Evolutionary conservation across 2,329 filamentous ascomycete genomes (phyloP), one percentile per base, ranked within the genome.

Genomic region (Trichoderma oligosporum): DNA sequence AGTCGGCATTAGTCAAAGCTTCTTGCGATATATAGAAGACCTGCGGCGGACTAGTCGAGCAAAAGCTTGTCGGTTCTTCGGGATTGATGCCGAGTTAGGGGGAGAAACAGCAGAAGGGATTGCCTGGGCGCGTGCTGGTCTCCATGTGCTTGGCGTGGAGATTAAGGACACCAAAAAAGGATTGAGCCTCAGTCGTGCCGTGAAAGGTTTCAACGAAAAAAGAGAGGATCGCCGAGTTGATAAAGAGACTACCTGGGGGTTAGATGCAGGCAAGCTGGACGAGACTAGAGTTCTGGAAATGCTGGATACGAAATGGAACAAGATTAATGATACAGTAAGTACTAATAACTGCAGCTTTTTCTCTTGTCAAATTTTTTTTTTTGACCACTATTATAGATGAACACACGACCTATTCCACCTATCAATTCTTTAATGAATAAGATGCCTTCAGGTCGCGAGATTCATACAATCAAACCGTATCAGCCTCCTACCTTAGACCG

Each of bases 61-160:
- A 20, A 91, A 91, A 63, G 91, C 92, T 0, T 96, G 91, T 67
- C 82, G 94, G 1, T 96, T 97, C 69, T 86, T 97, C 57, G 94
- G 86, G 0, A 87, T 97, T 48, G 91, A 97, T 69, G 88, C 92
- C 2, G 94, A 99, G 67, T 70, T 91, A 9, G 84, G 84, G 1
- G 90, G 88, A 0, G 86, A 93, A 71, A 88, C 87, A 0, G 94
- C 92, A 1, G 87, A 87, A 51, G 94, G 84, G 0, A 89, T 99
- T 58, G 91, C 89, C 1, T 97, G 93, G 91, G 73, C 96, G 44
- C 79, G 84, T 39, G 91, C 88, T 6, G 92, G 88, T 0, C 82
- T 87, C 61, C 84, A 85, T 60, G 87, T 92, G 62, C 74, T 97
- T 4, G 90, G 89, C 0, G 74, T 91, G 7, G 79, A 83, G 60